These are phyloP conservation scores for Platanthera zijinensis DNA, from an alignment of 106 monocot genomes.

Conservation along the genomic window DNA sequence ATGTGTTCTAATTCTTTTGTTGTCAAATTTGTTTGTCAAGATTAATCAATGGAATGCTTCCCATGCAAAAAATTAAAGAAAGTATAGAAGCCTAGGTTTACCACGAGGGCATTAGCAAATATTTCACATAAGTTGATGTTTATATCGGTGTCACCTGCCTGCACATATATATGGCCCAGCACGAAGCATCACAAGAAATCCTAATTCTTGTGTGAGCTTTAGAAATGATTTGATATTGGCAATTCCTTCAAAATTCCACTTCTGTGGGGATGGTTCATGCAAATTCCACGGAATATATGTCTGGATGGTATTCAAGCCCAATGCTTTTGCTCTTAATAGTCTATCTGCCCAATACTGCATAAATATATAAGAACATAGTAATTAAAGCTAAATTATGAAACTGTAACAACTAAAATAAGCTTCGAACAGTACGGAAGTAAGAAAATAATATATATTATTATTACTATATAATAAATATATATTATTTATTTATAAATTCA, in stretches of 20 bases:
- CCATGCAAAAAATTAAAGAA: background rate
- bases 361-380: constrained; percentile 9
- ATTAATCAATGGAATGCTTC: background rate
- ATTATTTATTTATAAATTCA: no score
- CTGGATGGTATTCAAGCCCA: constrained; percentile 94
- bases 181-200: constrained; percentile 89
- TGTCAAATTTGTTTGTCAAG: background rate
- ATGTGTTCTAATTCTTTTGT: background rate
- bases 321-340: constrained; percentile 78
- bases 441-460: no score
- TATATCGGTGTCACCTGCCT: constrained; percentile 25
- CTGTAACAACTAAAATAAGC: no score
- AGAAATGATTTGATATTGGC: constrained; percentile 72
- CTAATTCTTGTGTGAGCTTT: constrained; percentile 67
- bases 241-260: constrained; percentile 76
- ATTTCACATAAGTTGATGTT: background rate
- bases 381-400: background rate
- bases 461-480: no score
- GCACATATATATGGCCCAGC: constrained; percentile 94
- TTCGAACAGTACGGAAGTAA: no score
- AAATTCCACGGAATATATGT: constrained; percentile 98
- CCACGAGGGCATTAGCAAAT: background rate
- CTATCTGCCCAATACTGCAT: constrained; percentile 90
- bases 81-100: background rate
- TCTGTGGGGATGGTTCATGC: constrained; percentile 69